A percentile compares a stretch with the other conserved stretches of the same genome.
phyloP scores from a whole-genome alignment of 1,284 basidiomycete species.

The Trichosporon sp. region DNA sequence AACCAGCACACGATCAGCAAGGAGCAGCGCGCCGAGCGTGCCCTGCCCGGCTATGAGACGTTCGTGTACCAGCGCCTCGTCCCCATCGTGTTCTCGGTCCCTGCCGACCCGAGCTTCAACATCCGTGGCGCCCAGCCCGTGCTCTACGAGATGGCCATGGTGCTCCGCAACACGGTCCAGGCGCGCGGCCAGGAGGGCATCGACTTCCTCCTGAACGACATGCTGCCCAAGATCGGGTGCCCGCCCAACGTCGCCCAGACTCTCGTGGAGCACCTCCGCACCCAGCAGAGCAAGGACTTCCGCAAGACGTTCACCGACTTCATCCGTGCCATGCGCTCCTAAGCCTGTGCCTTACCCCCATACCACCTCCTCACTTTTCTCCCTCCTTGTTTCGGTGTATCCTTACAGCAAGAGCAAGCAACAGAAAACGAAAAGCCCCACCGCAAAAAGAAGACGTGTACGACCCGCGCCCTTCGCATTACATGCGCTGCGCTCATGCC shows the following conservation, averaged over 20 bases:
- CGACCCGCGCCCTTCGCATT: background rate
- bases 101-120: constrained; percentile 75
- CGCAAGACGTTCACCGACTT: constrained; percentile 86
- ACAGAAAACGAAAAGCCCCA: background rate
- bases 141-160: constrained; percentile 76
- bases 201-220: constrained; percentile 71
- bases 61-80: constrained; percentile 88
- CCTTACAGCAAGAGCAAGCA: background rate
- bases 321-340: constrained; percentile 41
- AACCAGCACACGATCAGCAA: constrained; percentile 40
- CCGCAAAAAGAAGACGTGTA: background rate
- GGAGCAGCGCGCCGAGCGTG: constrained; percentile 49
- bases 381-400: background rate
- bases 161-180: constrained; percentile 73
- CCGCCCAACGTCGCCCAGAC: constrained; percentile 71
- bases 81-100: constrained; percentile 75
- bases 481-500: background rate
- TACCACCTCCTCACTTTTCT: background rate
- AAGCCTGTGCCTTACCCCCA: background rate
- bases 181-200: constrained; percentile 79
- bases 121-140: constrained; percentile 80
- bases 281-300: constrained; percentile 75
- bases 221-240: constrained; percentile 85
- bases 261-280: constrained; percentile 70
- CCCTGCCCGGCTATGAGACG: constrained; percentile 83